A percentile compares a stretch with the other conserved stretches of the same genome.
phyloP scores from a whole-genome alignment of 2,329 filamentous ascomycete genomes.

The Fusarium sp. region DNA sequence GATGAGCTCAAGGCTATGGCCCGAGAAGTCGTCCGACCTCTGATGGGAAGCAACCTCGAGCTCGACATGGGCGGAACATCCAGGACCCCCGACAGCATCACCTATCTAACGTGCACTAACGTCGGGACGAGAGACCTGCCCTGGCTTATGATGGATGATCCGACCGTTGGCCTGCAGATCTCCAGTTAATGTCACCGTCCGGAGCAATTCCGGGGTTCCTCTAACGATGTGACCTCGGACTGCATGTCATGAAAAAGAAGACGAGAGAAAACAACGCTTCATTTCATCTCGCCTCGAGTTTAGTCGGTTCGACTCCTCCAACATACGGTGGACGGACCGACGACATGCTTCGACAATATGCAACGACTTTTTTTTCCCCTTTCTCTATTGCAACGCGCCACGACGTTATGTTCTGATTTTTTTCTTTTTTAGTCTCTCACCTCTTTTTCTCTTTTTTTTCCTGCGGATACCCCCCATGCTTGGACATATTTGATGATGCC shows the following conservation, averaged over 20 bases:
- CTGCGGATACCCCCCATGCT: constrained; percentile 40
- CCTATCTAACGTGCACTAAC: constrained; percentile 61
- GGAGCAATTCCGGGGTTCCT: neutral
- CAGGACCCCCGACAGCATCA: constrained; percentile 53
- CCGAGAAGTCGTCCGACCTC: constrained; percentile 79
- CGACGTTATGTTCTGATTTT: constrained; percentile 36
- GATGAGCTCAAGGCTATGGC: constrained; percentile 89
- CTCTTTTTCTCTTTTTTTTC: constrained; percentile 16
- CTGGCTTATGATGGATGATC: constrained; percentile 54
- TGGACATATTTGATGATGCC: constrained; percentile 32
- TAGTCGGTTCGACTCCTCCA: too few species aligned
- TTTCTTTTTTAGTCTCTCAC: constrained; percentile 11
- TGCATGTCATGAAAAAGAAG: constrained; percentile 1
- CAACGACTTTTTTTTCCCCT: constrained; percentile 21
- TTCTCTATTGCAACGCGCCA: constrained; percentile 6
- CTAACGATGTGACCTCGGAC: neutral
- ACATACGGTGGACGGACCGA: neutral
- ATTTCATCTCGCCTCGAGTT: neutral
- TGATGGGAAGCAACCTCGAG: constrained; percentile 86
- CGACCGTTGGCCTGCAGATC: constrained; percentile 24
- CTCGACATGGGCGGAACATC: constrained; percentile 67
- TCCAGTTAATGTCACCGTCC: constrained; percentile 15
- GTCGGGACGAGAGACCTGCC: constrained; percentile 60
- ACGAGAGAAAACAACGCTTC: constrained; percentile 1
- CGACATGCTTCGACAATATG: constrained; percentile 24